These are phyloP conservation scores for Dendrobium huoshanense DNA, from an alignment of 106 monocot genomes.

Conservation along the genomic window DNA sequence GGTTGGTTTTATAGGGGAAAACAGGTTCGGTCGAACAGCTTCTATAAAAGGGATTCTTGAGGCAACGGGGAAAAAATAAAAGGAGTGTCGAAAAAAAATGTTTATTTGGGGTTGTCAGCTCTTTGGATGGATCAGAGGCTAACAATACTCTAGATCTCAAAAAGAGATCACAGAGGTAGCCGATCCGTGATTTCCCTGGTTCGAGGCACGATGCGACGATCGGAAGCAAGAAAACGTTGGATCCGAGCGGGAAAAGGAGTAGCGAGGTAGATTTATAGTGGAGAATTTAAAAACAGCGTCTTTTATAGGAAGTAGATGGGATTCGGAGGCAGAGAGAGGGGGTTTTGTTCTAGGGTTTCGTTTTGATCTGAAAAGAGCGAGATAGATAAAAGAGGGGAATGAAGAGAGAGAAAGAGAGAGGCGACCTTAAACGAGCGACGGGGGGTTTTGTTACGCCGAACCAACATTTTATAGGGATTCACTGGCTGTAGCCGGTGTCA, in stretches of 20 bases:
- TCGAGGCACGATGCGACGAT: neutral
- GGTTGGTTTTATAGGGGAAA: neutral
- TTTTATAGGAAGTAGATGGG: conserved; percentile 8
- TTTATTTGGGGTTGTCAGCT: neutral
- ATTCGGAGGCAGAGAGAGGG: neutral
- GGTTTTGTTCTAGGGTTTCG: conserved; percentile 10
- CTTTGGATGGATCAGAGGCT: neutral
- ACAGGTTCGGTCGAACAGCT: neutral
- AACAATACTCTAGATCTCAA: neutral
- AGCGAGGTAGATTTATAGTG: neutral
- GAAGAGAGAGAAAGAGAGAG: neutral
- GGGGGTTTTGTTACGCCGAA: neutral
- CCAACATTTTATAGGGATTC: neutral
- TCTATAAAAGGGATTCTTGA: neutral
- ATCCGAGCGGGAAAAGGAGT: conserved; percentile 7
- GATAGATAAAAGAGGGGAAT: neutral
- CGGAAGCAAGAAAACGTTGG: neutral
- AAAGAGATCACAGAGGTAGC: neutral
- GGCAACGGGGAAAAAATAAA: neutral
- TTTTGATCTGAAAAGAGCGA: conserved; percentile 1
- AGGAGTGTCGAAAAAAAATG: neutral
- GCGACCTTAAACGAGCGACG: neutral
- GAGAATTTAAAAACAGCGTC: conserved; percentile 1
- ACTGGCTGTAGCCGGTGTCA: neutral
- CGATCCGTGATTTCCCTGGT: neutral